These are phyloP conservation scores for Sordaria brevicollis DNA, from an alignment of 495 filamentous ascomycete species.

Conservation along the genomic window DNA sequence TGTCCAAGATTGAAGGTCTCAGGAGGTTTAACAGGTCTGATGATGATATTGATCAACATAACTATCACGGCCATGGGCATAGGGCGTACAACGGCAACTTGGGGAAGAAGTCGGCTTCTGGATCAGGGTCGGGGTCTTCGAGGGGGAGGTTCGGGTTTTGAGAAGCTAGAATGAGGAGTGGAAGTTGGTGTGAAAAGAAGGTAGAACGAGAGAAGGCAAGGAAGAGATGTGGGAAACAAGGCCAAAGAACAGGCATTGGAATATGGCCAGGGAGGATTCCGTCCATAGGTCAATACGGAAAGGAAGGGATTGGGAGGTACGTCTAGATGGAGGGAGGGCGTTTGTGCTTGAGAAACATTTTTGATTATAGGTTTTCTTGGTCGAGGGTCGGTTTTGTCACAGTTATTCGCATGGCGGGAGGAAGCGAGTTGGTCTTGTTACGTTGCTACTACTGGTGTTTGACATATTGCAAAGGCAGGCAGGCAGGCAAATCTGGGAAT, in stretches of 20 bases:
- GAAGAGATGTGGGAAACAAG: background rate
- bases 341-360: background rate
- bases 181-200: background rate
- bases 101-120: background rate
- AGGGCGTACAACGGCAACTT: background rate
- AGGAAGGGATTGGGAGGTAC: background rate
- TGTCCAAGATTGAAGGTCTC: slow-evolving; percentile 88
- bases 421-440: background rate
- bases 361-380: background rate
- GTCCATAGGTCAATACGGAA: background rate
- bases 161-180: background rate
- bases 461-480: background rate
- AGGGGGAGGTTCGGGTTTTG: background rate
- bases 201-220: background rate
- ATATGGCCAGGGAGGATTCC: background rate
- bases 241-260: background rate
- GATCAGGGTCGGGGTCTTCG: background rate
- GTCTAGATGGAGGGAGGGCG: no score
- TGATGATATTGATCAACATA: background rate
- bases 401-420: background rate
- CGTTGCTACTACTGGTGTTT: background rate
- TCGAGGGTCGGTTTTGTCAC: background rate
- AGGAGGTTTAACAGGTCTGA: slow-evolving; percentile 53
- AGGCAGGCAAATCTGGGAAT: background rate
- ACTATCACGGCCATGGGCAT: background rate